Base-by-base conservation (phyloP, 139 green algal species). In the Diplosphaera chodatii region DNA sequence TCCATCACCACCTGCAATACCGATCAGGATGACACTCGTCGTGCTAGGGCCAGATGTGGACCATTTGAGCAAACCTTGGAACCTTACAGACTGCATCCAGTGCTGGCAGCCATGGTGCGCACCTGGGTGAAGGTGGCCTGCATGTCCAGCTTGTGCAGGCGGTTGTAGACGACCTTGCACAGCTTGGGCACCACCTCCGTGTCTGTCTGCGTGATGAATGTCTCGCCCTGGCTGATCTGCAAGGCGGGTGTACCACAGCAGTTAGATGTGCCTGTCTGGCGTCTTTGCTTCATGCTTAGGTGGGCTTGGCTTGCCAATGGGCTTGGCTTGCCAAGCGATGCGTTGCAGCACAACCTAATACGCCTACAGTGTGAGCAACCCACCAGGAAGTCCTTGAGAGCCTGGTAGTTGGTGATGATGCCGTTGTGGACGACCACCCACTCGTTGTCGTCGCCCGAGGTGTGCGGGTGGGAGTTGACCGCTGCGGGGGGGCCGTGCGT, bases 151-250 rank as follows among this genome's bases (percentile, higher is more conserved):
- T 85, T 73, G 13, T 66, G 71, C 22, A 93, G 77, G 32, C 84
- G 77, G 68, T 88, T 71, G 77, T 92, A 97, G 20, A 98, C 66
- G 71, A 92, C 98, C 74, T 92, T 92, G 80, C 87, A 91, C 25
- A 99, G 91, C 87, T 99, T 99, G 55, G 94, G 92, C 63, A 99
- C 96, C 67, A 99, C 94, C 81, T 99, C 96, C 15, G 96, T 99
- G 86, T 99, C 96, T 32, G 96, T 99, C 23, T 99, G 96, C 2
- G 87, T 91, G 67, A 91, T 83, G 76, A 99, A 99, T 1, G n/a
- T 74, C 76, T 94, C 91, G 34, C 96, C 94, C 25, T 97, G 80
- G 69, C 89, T 88, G 10, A 87, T 79, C 85, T 93, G 82, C 69
- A 48, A 10, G 8, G 37, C 37, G 10, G 37, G n/a, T n/a, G n/a